Conservation (phyloP, 192 early-diverging fungal genomes). For the Backusella psychrophila region DNA sequence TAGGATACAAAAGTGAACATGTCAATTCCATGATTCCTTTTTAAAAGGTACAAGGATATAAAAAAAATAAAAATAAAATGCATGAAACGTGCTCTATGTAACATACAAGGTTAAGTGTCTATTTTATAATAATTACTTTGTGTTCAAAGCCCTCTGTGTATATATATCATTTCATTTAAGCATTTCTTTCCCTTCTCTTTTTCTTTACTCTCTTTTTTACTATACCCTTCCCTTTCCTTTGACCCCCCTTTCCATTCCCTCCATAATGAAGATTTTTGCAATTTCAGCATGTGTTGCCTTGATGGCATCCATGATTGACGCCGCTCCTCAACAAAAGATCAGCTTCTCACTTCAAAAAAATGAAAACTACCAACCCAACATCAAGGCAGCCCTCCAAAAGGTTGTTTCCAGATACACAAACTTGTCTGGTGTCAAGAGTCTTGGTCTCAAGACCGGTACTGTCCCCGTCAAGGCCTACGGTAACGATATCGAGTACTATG, state of each 20-base stretch:
- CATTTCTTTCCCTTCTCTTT: not conserved
- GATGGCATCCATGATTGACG: not conserved
- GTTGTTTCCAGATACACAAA: not conserved
- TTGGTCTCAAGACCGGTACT: not conserved
- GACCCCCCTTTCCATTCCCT: not conserved
- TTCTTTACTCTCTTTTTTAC: not conserved
- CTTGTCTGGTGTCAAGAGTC: not conserved
- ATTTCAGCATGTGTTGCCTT: not conserved
- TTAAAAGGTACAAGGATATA: not conserved
- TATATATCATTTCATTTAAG: not conserved
- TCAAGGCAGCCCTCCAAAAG: not conserved
- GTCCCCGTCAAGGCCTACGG: constrained; percentile 17
- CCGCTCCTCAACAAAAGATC: not conserved
- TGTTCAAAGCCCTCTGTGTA: not conserved
- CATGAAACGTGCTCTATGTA: not conserved
- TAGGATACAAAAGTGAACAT: not conserved
- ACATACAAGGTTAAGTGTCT: not conserved
- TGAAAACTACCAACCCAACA: not conserved
- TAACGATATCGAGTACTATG: constrained; percentile 63
- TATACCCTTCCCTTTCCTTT: not conserved
- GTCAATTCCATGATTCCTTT: not conserved
- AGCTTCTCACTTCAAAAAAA: not conserved
- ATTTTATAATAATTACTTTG: not conserved
- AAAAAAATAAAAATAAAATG: not conserved
- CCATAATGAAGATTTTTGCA: constrained; percentile 1